phyloP scores from a whole-genome alignment of 2,329 filamentous ascomycete species.

The Trichoderma cornu-damae region DNA sequence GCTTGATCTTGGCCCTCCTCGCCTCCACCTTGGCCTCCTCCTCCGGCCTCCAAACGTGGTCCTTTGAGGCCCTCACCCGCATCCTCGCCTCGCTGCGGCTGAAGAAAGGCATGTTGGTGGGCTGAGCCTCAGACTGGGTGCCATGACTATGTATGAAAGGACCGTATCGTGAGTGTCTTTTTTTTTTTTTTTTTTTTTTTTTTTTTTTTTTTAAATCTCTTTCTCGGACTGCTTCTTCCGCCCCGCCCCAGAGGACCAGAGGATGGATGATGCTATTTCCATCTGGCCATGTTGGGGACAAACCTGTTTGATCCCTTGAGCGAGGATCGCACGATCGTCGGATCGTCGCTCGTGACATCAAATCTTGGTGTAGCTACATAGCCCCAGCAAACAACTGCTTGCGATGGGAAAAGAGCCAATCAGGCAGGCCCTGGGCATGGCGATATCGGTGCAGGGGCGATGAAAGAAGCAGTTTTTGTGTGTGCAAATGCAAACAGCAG shows the following conservation, averaged over 20 bases:
- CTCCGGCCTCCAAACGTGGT: slow-evolving; percentile 59
- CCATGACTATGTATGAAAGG: not conserved
- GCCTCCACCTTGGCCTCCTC: slow-evolving; percentile 62
- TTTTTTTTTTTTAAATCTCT: slow-evolving; percentile 8
- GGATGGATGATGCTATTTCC: not conserved
- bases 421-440: not conserved
- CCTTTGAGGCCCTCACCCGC: slow-evolving; percentile 57
- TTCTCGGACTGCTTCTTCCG: not conserved
- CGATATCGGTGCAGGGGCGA: slow-evolving; percentile 4
- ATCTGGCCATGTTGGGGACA: not conserved
- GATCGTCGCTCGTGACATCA: slow-evolving; percentile 27
- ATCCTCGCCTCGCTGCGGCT: slow-evolving; percentile 44
- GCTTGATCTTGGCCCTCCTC: slow-evolving; percentile 61
- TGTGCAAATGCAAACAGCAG: not conserved
- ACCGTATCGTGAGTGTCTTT: not conserved
- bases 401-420: slow-evolving; percentile 2
- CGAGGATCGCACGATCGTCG: slow-evolving; percentile 16
- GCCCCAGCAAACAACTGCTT: slow-evolving; percentile 1
- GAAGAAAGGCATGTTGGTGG: slow-evolving; percentile 30
- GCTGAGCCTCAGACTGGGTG: not conserved
- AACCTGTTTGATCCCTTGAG: slow-evolving; percentile 14
- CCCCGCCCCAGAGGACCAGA: not conserved
- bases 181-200: slow-evolving; percentile 7
- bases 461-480: slow-evolving; percentile 6
- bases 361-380: slow-evolving; percentile 7